Percentiles rank a stretch among this genome's conserved stretches.
Conservation (phyloP, 164 flowering plant species). For the Brasenia schreberi region DNA sequence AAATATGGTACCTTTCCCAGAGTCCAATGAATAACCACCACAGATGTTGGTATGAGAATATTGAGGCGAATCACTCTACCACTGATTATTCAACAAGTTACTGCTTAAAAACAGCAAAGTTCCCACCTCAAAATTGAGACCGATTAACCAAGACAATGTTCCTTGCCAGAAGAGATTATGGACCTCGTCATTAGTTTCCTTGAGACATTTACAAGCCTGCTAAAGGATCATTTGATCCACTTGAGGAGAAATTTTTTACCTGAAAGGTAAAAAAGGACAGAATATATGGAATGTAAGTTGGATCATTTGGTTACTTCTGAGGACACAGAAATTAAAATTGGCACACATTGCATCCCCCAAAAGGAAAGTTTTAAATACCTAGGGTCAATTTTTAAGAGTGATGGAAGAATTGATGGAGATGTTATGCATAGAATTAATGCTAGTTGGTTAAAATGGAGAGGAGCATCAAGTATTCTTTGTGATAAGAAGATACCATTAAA, state of each 20-base stretch:
- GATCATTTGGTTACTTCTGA: no score
- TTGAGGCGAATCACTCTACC: background rate
- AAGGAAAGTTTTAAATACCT: no score
- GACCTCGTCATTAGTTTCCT: slow-evolving; percentile 72
- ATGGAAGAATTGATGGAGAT: no score
- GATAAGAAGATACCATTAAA: no score
- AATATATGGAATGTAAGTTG: no score
- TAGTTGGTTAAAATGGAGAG: no score
- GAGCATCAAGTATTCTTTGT: no score
- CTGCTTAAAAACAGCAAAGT: background rate
- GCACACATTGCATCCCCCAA: no score
- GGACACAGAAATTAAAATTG: no score
- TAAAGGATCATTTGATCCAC: slow-evolving; percentile 12
- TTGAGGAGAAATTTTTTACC: slow-evolving; percentile 5
- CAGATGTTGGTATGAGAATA: background rate
- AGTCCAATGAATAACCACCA: background rate
- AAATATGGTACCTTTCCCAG: background rate
- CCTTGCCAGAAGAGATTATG: slow-evolving; percentile 83
- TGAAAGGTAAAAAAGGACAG: background rate
- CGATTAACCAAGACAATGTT: slow-evolving; percentile 2
- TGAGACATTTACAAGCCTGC: slow-evolving; percentile 64
- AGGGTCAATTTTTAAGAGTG: no score
- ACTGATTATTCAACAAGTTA: background rate
- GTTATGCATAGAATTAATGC: no score
- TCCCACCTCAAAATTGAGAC: background rate